Conservation (phyloP, 176 grass and related monocot species). For the Oryza meridionalis region DNA sequence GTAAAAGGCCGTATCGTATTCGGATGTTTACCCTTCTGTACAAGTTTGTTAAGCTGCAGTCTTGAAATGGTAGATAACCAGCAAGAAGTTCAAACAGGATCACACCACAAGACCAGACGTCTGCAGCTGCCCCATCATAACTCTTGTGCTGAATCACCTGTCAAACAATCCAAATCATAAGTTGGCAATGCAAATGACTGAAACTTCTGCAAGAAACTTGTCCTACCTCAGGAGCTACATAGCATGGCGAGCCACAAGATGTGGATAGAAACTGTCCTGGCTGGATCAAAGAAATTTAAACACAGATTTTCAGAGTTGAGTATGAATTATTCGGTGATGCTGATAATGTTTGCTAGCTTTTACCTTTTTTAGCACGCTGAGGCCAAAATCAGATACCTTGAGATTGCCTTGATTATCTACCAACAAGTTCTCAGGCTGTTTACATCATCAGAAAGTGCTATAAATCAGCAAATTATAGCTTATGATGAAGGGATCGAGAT, state of each 20-base stretch:
- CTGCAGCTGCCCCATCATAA: constrained; percentile 61
- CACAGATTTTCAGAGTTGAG: not conserved
- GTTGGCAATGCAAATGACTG: not conserved
- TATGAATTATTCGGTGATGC: not conserved
- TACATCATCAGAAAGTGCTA: constrained; percentile 27
- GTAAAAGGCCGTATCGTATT: not conserved
- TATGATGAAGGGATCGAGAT: not conserved
- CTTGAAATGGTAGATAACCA: constrained; percentile 69
- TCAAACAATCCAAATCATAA: constrained; percentile 7
- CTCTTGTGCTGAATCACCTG: constrained; percentile 76
- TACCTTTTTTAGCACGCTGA: constrained; percentile 60
- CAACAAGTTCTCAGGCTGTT: constrained; percentile 79
- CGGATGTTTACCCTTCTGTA: constrained; percentile 62
- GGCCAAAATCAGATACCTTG: constrained; percentile 81
- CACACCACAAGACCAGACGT: constrained; percentile 82
- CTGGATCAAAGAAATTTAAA: constrained; percentile 41
- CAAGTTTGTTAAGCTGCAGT: constrained; percentile 57
- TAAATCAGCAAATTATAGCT: not conserved
- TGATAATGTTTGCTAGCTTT: not conserved
- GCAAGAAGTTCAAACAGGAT: constrained; percentile 80
- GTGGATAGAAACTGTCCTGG: constrained; percentile 64
- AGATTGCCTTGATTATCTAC: constrained; percentile 68
- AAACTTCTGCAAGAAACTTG: constrained; percentile 8
- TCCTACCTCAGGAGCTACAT: constrained; percentile 78
- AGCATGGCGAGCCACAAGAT: constrained; percentile 77